Evolutionary conservation across 2,329 filamentous ascomycete genomes (phyloP).

Genomic region (Trichophyton rubrum): DNA sequence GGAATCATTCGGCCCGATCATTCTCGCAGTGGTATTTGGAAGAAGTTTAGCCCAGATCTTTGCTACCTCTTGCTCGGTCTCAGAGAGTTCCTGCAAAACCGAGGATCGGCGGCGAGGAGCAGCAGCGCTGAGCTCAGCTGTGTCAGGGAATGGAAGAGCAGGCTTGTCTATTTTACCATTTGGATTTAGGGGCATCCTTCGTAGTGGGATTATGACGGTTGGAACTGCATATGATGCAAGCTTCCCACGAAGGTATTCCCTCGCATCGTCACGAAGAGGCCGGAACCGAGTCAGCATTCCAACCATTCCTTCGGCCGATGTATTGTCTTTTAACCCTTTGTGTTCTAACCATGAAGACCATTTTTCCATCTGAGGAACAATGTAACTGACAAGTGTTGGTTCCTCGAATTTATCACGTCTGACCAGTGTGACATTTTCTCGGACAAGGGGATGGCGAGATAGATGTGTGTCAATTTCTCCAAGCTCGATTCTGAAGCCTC

Average conservation of each 20-base stretch:
- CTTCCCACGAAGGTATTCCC: constrained; percentile 42
- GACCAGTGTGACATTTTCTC: constrained; percentile 77
- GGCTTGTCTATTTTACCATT: constrained; percentile 76
- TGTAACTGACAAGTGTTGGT: constrained; percentile 73
- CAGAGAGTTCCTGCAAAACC: constrained; percentile 35
- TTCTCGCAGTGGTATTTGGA: constrained; percentile 52
- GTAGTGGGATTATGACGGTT: constrained; percentile 58
- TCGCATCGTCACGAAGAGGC: constrained; percentile 37
- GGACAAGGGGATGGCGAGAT: constrained; percentile 58
- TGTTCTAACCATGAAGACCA: constrained; percentile 58
- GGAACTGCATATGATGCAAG: constrained; percentile 66
- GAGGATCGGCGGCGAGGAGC: constrained; percentile 40
- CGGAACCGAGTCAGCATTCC: constrained; percentile 49
- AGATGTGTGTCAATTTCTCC: constrained; percentile 83
- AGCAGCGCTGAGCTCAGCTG: constrained; percentile 50
- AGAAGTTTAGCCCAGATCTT: constrained; percentile 63
- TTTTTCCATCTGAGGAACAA: constrained; percentile 66
- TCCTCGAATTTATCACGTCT: constrained; percentile 76
- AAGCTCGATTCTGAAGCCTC: constrained; percentile 89
- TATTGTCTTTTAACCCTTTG: constrained; percentile 41
- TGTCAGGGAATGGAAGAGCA: constrained; percentile 67
- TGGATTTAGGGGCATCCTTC: constrained; percentile 66
- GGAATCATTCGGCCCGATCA: constrained; percentile 47
- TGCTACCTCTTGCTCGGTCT: constrained; percentile 56
- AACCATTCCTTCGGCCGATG: constrained; percentile 40